These are phyloP conservation scores for Pezicula neosporulosa DNA, from an alignment of 2,329 filamentous ascomycete species.

Conservation along the genomic window DNA sequence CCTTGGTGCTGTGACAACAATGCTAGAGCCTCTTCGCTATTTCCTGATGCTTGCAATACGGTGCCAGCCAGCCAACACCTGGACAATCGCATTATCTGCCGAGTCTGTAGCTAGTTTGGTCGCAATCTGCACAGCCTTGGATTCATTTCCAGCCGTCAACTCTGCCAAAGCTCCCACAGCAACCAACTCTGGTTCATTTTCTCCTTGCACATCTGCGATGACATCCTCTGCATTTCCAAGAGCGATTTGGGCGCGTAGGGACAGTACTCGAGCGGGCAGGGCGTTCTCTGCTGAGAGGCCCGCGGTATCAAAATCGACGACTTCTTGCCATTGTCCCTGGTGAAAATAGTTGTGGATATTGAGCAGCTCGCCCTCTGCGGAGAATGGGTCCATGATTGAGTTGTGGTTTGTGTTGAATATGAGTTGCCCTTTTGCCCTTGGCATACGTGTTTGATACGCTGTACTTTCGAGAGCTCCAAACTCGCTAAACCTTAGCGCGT, in stretches of 20 bases:
- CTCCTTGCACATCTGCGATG: slow-evolving; percentile 62
- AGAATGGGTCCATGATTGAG: slow-evolving; percentile 62
- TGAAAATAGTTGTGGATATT: slow-evolving; percentile 70
- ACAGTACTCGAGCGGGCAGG: slow-evolving; percentile 71
- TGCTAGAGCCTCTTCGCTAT: slow-evolving; percentile 80
- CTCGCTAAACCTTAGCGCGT: not conserved
- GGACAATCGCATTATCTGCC: slow-evolving; percentile 74
- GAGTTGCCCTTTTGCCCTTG: slow-evolving; percentile 2
- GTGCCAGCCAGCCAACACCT: slow-evolving; percentile 80
- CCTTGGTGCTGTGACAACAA: slow-evolving; percentile 81
- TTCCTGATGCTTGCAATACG: slow-evolving; percentile 74
- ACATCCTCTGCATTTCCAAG: slow-evolving; percentile 75
- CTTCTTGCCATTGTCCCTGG: slow-evolving; percentile 81
- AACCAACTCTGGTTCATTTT: slow-evolving; percentile 66
- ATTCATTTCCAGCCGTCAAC: slow-evolving; percentile 54
- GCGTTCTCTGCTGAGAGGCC: slow-evolving; percentile 76
- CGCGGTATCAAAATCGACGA: slow-evolving; percentile 80
- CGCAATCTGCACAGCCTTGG: slow-evolving; percentile 58
- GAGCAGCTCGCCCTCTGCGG: slow-evolving; percentile 67
- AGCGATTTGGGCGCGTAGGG: slow-evolving; percentile 79
- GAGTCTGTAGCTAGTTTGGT: slow-evolving; percentile 66
- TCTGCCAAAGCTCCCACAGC: slow-evolving; percentile 77
- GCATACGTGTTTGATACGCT: slow-evolving; percentile 18
- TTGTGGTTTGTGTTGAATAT: slow-evolving; percentile 2
- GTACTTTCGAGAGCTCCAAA: not conserved